Percentiles rank a stretch among this genome's conserved stretches.
These are phyloP conservation scores for Solanum hybrid DNA, from an alignment of 305 asterid species.

Conservation along the genomic window DNA sequence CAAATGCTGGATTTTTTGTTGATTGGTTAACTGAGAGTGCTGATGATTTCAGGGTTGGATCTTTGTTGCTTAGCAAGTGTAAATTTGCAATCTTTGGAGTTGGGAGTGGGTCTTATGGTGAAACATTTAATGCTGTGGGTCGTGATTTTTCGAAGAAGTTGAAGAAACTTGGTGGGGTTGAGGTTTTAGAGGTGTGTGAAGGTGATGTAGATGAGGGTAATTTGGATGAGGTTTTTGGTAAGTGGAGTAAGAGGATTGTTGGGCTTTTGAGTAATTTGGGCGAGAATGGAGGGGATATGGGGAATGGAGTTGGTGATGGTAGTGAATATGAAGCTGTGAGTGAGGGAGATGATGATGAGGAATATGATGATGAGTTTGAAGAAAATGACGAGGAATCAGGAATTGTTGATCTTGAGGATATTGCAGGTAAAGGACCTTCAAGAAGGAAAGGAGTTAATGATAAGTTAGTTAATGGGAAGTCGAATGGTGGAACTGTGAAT, in stretches of 20 bases:
- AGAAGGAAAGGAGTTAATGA: slow-evolving; percentile 34
- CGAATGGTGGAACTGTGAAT: slow-evolving; percentile 39
- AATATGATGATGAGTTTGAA: slow-evolving; percentile 30
- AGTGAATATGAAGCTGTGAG: slow-evolving; percentile 36
- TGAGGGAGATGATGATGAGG: slow-evolving; percentile 47
- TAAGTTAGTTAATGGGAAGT: slow-evolving; percentile 42
- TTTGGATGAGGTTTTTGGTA: slow-evolving; percentile 63
- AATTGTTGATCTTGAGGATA: slow-evolving; percentile 89
- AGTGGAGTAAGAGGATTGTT: slow-evolving; percentile 56
- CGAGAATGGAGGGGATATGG: slow-evolving; percentile 17
- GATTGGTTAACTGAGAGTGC: slow-evolving; percentile 87
- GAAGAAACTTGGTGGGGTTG: slow-evolving; percentile 64
- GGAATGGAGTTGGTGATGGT: slow-evolving; percentile 26
- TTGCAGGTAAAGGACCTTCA: slow-evolving; percentile 82
- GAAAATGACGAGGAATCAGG: slow-evolving; percentile 28
- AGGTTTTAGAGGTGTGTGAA: slow-evolving; percentile 55
- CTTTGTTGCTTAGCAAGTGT: slow-evolving; percentile 50
- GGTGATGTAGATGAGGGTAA: slow-evolving; percentile 75
- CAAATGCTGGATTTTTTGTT: slow-evolving; percentile 57
- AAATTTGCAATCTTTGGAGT: slow-evolving; percentile 78
- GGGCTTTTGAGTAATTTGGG: slow-evolving; percentile 36
- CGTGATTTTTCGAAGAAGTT: slow-evolving; percentile 37
- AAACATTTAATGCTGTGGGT: slow-evolving; percentile 57
- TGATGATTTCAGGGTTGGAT: slow-evolving; percentile 83
- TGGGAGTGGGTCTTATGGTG: slow-evolving; percentile 71